Base-by-base conservation (phyloP, 257 asterid genomes). In the Fraxinus pennsylvanica region DNA sequence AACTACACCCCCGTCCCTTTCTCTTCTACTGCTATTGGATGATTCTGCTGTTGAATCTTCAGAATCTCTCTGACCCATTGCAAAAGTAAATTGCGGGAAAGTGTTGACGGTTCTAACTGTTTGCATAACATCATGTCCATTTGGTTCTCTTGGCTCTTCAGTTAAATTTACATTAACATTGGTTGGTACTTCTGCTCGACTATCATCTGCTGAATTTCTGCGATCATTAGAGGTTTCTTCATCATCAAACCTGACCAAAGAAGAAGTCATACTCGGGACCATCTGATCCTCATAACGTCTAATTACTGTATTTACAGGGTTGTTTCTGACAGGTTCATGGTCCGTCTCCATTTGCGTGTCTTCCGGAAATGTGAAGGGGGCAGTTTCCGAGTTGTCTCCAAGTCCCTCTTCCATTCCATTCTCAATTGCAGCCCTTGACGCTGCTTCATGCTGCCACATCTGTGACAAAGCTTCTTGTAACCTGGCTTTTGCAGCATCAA, bases 11-110 rank as follows among this genome's bases (percentile, higher is more conserved):
- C 98, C 91, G 21, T 91, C 95, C 80, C 96, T 83, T 57, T 84
- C 89, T 74, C 90, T 80, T 67, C 92, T 85, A 74, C 87, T 74
- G 45, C 84, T 78, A 78, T 78, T 81, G 69, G 99, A 91, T 29
- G 98, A 95, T 72, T 95, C 99, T 9, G 98, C 94, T 0, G 96
- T 95, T 45, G 99, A 93, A 68, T 93, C 98, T 80, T 90, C 94
- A 22, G 97, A 87, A 66, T 87, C 88, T 76, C 93, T 86, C 27
- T 90, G 87, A 30, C 84, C 88, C 74, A 89, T 81, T 8, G 77
- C 73, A 72, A 83, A 79, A 77, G 76, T 74, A 68, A 54, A 71
- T 10, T 74, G 88, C 17, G 80, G 80, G 9, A 80, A 78, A 45
- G 71, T 76, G 52, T 79, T 79, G 78, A 81, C 81, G 29, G 47